A percentile compares a stretch with the other conserved stretches of the same genome.
These are phyloP conservation scores for Aspergillus campestris DNA, from an alignment of 495 filamentous ascomycete genomes.

Conservation along the genomic window DNA sequence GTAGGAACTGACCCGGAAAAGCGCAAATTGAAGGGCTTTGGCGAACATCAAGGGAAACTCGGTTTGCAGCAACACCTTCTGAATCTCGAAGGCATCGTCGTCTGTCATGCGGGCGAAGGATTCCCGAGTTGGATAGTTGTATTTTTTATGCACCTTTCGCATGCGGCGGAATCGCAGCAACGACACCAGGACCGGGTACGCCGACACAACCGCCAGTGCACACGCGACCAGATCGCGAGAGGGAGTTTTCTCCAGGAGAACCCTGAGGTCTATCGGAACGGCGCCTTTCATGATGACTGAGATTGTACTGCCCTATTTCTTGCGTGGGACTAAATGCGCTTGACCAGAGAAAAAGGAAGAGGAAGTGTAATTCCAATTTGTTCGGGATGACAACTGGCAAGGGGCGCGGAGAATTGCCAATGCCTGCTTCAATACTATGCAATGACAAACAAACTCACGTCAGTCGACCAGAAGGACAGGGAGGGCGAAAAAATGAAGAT, in stretches of 20 bases:
- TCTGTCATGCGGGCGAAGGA: slow-evolving; percentile 55
- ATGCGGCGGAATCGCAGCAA: slow-evolving; percentile 43
- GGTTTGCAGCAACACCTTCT: slow-evolving; percentile 35
- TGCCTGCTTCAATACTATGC: too few relatives aligned
- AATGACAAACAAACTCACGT: too few relatives aligned
- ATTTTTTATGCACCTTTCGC: slow-evolving; percentile 34
- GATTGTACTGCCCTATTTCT: too few relatives aligned
- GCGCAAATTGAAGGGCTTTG: slow-evolving; percentile 52
- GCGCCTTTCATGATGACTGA: too few relatives aligned
- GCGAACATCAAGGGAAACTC: slow-evolving; percentile 53
- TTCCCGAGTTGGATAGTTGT: slow-evolving; percentile 44
- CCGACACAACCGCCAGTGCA: slow-evolving; percentile 12
- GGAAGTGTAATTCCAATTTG: too few relatives aligned
- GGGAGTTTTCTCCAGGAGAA: background rate
- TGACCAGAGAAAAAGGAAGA: too few relatives aligned
- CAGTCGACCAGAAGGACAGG: too few relatives aligned
- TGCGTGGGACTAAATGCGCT: too few relatives aligned
- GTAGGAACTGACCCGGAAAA: slow-evolving; percentile 44
- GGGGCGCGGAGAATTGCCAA: too few relatives aligned
- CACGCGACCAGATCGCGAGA: slow-evolving; percentile 19
- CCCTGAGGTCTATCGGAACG: too few relatives aligned
- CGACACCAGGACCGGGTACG: slow-evolving; percentile 24
- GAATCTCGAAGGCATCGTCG: slow-evolving; percentile 50
- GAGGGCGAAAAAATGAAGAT: too few relatives aligned
- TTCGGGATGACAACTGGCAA: too few relatives aligned